Conservation (phyloP, 176 grass and related monocot genomes). For the Triticum turgidum region DNA sequence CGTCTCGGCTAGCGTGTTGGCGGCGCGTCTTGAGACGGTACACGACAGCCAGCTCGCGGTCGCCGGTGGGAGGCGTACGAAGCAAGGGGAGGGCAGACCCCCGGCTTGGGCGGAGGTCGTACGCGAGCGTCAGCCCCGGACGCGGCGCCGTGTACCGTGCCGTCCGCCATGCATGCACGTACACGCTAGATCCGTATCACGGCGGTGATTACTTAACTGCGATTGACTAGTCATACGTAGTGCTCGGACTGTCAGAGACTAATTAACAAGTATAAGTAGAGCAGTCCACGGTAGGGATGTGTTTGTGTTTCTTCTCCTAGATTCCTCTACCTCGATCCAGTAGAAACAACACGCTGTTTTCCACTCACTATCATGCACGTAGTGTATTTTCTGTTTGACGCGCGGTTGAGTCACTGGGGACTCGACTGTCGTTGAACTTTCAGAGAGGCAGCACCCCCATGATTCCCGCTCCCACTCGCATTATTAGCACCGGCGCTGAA, state of each 20-base stretch:
- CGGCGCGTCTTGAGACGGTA: neutral
- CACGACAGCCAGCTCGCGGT: neutral
- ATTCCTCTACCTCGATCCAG: neutral
- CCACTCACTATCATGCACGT: neutral
- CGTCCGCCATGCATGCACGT: neutral
- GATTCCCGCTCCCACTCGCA: slow-evolving; percentile 41
- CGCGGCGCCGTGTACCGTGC: neutral
- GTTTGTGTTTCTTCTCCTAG: no score
- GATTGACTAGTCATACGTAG: no score
- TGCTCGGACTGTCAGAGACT: no score
- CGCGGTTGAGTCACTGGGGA: neutral
- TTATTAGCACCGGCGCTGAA: slow-evolving; percentile 20
- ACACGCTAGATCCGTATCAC: neutral
- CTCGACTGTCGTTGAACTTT: neutral
- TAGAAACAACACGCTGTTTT: neutral
- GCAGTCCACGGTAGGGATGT: no score
- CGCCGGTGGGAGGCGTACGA: neutral
- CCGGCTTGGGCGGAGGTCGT: neutral
- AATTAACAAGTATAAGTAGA: no score
- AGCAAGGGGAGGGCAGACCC: neutral
- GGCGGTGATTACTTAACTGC: neutral
- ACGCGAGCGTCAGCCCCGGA: slow-evolving; percentile 12
- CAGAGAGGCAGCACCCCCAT: slow-evolving; percentile 19
- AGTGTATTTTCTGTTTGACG: neutral
- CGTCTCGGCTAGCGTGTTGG: neutral